phyloP scores from a whole-genome alignment of 345 rosid genomes.

The Atalantia buxifolia region DNA sequence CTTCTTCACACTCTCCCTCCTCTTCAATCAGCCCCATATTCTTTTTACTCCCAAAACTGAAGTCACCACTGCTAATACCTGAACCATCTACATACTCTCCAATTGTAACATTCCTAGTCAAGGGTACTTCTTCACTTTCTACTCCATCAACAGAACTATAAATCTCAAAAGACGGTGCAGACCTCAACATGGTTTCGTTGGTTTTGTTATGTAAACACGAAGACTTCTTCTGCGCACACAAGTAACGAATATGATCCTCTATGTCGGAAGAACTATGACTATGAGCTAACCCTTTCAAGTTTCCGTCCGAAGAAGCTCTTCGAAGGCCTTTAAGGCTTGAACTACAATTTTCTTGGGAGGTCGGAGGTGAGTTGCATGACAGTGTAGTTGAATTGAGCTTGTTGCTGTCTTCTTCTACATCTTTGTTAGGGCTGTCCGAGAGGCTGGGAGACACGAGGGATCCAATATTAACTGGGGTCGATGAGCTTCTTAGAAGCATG shows the following conservation, averaged over 20 bases:
- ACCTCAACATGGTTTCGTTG: slow-evolving; percentile 39
- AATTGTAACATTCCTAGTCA: slow-evolving; percentile 43
- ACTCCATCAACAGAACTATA: slow-evolving; percentile 29
- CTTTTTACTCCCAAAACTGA: slow-evolving; percentile 40
- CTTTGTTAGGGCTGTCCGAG: slow-evolving; percentile 19
- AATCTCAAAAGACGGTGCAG: slow-evolving; percentile 53
- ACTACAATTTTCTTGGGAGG: not conserved
- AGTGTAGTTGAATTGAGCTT: slow-evolving; percentile 8
- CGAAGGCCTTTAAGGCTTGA: slow-evolving; percentile 10
- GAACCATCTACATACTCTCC: slow-evolving; percentile 35
- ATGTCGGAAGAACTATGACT: slow-evolving; percentile 5
- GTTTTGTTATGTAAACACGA: not conserved
- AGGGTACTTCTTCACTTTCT: slow-evolving; percentile 23
- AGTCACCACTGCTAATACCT: slow-evolving; percentile 26
- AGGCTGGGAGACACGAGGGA: slow-evolving; percentile 6
- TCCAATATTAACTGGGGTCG: slow-evolving; percentile 15
- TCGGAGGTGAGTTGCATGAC: slow-evolving; percentile 16
- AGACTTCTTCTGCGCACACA: slow-evolving; percentile 14
- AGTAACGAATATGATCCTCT: slow-evolving; percentile 15
- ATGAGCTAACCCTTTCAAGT: slow-evolving; percentile 22
- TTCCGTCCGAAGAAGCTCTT: slow-evolving; percentile 32
- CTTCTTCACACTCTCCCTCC: slow-evolving; percentile 32
- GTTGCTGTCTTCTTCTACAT: not conserved
- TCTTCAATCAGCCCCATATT: slow-evolving; percentile 40
- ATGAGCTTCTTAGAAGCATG: slow-evolving; percentile 30